A percentile compares a stretch with the other conserved stretches of the same genome.
Evolutionary conservation across 73 alveolate species (phyloP).

Genomic region (Symbiodinium pilosum): DNA sequence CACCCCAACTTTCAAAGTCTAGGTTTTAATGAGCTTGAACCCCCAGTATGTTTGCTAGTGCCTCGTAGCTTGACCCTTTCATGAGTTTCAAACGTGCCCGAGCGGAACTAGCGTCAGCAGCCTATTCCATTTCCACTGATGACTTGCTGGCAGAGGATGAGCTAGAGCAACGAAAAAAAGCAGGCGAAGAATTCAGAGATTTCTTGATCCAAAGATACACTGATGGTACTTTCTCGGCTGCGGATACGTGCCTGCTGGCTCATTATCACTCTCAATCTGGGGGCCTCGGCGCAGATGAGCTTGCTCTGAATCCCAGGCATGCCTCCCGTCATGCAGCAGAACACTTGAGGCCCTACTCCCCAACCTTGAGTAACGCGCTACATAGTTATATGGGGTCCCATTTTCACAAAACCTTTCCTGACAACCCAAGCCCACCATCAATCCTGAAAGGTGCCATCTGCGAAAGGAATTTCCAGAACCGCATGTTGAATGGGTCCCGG

Average conservation of each 20-base stretch:
- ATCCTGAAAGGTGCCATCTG: not conserved
- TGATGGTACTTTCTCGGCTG: not conserved
- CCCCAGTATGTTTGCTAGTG: not conserved
- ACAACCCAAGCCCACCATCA: too few species aligned
- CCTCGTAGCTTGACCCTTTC: not conserved
- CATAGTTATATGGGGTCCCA: too few species aligned
- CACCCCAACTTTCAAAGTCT: not conserved
- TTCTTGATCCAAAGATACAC: not conserved
- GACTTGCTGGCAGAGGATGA: not conserved
- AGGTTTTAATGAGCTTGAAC: too few species aligned
- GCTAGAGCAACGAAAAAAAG: not conserved
- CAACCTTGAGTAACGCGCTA: too few species aligned
- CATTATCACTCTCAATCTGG: not conserved
- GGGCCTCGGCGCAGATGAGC: constrained; percentile 39
- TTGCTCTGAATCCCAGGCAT: not conserved
- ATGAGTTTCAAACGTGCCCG: not conserved
- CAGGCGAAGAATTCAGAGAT: not conserved
- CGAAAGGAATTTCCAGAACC: not conserved
- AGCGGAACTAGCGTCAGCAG: too few species aligned
- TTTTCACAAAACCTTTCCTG: not conserved
- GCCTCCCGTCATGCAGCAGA: constrained; percentile 25
- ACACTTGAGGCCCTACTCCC: constrained; percentile 3
- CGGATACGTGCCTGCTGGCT: not conserved
- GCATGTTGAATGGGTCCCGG: not conserved
- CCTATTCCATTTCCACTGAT: too few species aligned